Conservation (phyloP, 2,329 filamentous ascomycete genomes). For the Diaporthe capsici region DNA sequence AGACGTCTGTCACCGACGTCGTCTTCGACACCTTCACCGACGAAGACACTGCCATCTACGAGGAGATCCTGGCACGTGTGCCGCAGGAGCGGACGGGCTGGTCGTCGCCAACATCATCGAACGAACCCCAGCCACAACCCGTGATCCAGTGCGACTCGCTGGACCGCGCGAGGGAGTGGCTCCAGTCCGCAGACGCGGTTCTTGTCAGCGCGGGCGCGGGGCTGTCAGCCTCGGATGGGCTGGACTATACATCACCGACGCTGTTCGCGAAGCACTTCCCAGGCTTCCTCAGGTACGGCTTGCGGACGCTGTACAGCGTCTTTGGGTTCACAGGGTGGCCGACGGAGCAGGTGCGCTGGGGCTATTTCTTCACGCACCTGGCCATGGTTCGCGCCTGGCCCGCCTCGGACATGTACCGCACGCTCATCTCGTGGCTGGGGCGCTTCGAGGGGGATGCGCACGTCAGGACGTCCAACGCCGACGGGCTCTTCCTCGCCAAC, state of each 20-base stretch:
- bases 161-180: slow-evolving; percentile 14
- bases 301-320: slow-evolving; percentile 51
- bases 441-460: slow-evolving; percentile 36
- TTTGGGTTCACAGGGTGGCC: slow-evolving; percentile 51
- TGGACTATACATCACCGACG: slow-evolving; percentile 45
- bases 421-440: slow-evolving; percentile 39
- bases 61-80: slow-evolving; percentile 34
- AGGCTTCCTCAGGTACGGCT: slow-evolving; percentile 48
- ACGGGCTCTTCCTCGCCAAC: slow-evolving; percentile 50
- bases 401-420: background rate
- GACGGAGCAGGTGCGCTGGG: slow-evolving; percentile 49
- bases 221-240: slow-evolving; percentile 4
- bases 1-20: slow-evolving; percentile 47
- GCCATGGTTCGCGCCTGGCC: background rate
- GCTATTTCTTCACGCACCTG: slow-evolving; percentile 3
- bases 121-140: slow-evolving; percentile 45
- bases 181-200: background rate
- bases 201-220: slow-evolving; percentile 15
- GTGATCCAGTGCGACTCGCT: background rate
- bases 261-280: slow-evolving; percentile 51
- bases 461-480: slow-evolving; percentile 52
- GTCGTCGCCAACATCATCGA: background rate
- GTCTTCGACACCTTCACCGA: slow-evolving; percentile 53
- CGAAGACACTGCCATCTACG: slow-evolving; percentile 43
- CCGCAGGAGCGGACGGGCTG: background rate